Conservation (phyloP, 2,329 filamentous ascomycete species). For the Drechslerella coelobrocha region DNA sequence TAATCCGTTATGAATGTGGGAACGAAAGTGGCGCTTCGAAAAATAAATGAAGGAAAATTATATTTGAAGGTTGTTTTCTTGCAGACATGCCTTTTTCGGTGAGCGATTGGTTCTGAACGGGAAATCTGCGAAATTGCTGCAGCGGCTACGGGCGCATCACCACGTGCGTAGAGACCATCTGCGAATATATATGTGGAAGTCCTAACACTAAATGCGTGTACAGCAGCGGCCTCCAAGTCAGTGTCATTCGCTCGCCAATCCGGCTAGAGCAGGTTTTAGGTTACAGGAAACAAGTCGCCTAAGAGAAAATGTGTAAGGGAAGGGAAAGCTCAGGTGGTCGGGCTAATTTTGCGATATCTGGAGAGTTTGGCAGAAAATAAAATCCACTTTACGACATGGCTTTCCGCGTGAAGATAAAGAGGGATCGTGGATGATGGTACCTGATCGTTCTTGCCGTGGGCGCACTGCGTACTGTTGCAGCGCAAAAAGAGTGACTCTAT, state of each 20-base stretch:
- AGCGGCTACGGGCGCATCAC: neutral
- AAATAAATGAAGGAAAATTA: slow-evolving; percentile 15
- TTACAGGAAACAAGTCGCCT: neutral
- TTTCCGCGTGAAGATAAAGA: slow-evolving; percentile 22
- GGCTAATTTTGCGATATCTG: slow-evolving; percentile 39
- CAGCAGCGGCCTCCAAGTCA: no score
- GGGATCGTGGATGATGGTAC: slow-evolving; percentile 34
- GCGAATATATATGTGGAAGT: no score
- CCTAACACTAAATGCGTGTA: no score
- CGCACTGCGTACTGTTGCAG: slow-evolving; percentile 26
- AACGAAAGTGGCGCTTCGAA: slow-evolving; percentile 27
- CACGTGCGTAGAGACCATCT: neutral
- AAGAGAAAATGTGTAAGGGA: slow-evolving; percentile 24
- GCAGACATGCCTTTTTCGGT: slow-evolving; percentile 45
- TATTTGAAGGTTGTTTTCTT: slow-evolving; percentile 30
- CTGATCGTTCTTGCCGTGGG: slow-evolving; percentile 34
- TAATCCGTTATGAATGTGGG: slow-evolving; percentile 1
- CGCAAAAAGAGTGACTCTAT: neutral
- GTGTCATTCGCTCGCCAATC: slow-evolving; percentile 29
- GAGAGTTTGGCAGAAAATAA: neutral
- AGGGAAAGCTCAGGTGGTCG: slow-evolving; percentile 9
- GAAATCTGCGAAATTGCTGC: slow-evolving; percentile 17
- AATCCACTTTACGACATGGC: slow-evolving; percentile 24
- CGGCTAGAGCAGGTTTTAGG: slow-evolving; percentile 22
- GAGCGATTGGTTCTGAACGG: slow-evolving; percentile 21